phyloP scores from a whole-genome alignment of 176 grass and related monocot species.

The Rhynchospora breviuscula region DNA sequence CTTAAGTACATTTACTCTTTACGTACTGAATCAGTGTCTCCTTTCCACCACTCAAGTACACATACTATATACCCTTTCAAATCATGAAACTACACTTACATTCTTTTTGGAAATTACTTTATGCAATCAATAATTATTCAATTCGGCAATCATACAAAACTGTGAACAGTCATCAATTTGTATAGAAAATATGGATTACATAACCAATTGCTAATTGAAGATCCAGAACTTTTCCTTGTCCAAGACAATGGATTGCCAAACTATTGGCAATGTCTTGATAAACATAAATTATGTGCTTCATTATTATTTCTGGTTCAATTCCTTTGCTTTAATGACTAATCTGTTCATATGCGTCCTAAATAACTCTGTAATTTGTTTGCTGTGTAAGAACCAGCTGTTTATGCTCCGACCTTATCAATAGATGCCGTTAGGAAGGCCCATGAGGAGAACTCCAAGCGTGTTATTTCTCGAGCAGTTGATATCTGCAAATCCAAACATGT shows the following conservation, averaged over 20 bases:
- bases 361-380: not conserved
- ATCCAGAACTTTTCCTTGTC: not conserved
- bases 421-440: constrained; percentile 50
- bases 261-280: too few species aligned
- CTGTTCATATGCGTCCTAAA: not conserved
- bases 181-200: too few species aligned
- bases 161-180: too few species aligned
- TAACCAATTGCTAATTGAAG: too few species aligned
- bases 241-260: not conserved
- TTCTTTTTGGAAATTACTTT: too few species aligned
- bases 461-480: constrained; percentile 36
- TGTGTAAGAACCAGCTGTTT: constrained; percentile 21
- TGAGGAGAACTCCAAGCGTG: constrained; percentile 42
- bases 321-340: not conserved
- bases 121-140: too few species aligned
- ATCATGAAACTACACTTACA: too few species aligned
- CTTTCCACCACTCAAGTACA: too few species aligned
- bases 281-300: not conserved
- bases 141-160: too few species aligned
- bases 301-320: not conserved
- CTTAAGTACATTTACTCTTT: too few species aligned
- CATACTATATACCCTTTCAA: too few species aligned
- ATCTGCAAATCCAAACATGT: constrained; percentile 43
- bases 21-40: too few species aligned
- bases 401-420: constrained; percentile 29